Base-by-base conservation (phyloP, 1,139 yeast species). In the Hanseniaspora uvarum region DNA sequence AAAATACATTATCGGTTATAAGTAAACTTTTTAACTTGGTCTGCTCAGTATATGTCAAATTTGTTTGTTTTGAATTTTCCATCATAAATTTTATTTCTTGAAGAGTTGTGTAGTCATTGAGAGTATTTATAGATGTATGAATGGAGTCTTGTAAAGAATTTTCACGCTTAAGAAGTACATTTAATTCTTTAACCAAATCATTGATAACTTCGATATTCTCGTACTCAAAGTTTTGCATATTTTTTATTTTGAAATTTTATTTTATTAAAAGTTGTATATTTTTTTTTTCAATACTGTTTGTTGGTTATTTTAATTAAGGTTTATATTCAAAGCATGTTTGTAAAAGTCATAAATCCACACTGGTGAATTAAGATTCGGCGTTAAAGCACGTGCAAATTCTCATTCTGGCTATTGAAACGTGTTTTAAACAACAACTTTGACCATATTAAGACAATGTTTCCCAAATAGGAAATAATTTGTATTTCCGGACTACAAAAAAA, bases 191-290 rank as follows among this genome's bases (percentile, higher is more conserved):
- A 6, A 50, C 16, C 12, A 50, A n/a, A 10, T 44, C 46, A n/a
- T 43, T 7, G 1, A 50, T 12, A 2, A 50, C 33, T 23, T 44
- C 33, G 3, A 50, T 24, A 23, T 50, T 50, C 23, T 50, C 53
- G 30, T 37, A 43, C n/a, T 50, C 48, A 50, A 50, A 37, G 33
- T 30, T 19, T 14, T 37, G 34, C 46, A 44, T 44, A 24, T 14
- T 14, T 14, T 12, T 18, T 2, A 12, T 19, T 19, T 19, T 19
- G 14, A n/a, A 21, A 7, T 4, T 5, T 39, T 6, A 5, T 38
- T 19, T 3, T 38, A n/a, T n/a, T n/a, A n/a, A n/a, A n/a, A n/a
- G n/a, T n/a, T n/a, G n/a, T n/a, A n/a, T n/a, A n/a, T n/a, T n/a
- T n/a, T n/a, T n/a, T n/a, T n/a, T n/a, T n/a, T n/a, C n/a, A n/a